Evolutionary conservation across 148 eudicot genomes (phyloP).

Genomic region (Mesembryanthemum crystallinum): DNA sequence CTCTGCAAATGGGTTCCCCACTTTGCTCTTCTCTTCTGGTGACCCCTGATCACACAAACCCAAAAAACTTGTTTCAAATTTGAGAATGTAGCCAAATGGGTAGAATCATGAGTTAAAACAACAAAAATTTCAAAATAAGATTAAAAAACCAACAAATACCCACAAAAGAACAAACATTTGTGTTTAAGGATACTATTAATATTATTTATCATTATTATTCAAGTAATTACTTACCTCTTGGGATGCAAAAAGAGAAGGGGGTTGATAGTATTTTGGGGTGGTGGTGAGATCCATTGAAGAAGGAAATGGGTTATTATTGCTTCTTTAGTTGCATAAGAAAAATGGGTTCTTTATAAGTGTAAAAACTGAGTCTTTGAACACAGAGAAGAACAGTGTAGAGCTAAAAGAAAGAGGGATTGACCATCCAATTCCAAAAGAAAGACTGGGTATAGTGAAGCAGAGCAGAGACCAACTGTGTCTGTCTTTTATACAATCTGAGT

Average conservation of each 20-base stretch:
- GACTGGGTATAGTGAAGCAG: conserved; percentile 14
- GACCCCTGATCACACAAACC: conserved; percentile 21
- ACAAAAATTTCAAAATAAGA: neutral
- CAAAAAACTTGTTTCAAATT: neutral
- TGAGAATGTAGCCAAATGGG: conserved; percentile 11
- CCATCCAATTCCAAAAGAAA: conserved; percentile 10
- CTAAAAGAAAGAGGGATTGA: conserved; percentile 11
- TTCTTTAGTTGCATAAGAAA: neutral
- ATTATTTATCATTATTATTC: neutral
- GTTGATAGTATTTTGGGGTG: conserved; percentile 27
- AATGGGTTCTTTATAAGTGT: conserved; percentile 5
- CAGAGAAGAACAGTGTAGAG: conserved; percentile 3
- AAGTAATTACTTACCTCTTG: conserved; percentile 20
- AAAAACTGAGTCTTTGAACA: neutral
- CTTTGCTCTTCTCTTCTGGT: conserved; percentile 22
- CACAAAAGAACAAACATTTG: conserved; percentile 20
- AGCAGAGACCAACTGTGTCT: conserved; percentile 13
- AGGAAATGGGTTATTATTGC: conserved; percentile 7
- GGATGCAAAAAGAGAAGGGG: conserved; percentile 22
- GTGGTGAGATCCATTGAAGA: conserved; percentile 29
- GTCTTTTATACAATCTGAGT: neutral
- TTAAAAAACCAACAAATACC: neutral
- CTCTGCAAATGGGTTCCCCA: conserved; percentile 57
- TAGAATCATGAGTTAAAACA: conserved; percentile 13
- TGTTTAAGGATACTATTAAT: neutral